Evolutionary conservation across 2,329 filamentous ascomycete species (phyloP).

Genomic region (Pseudogymnoascus sp.): DNA sequence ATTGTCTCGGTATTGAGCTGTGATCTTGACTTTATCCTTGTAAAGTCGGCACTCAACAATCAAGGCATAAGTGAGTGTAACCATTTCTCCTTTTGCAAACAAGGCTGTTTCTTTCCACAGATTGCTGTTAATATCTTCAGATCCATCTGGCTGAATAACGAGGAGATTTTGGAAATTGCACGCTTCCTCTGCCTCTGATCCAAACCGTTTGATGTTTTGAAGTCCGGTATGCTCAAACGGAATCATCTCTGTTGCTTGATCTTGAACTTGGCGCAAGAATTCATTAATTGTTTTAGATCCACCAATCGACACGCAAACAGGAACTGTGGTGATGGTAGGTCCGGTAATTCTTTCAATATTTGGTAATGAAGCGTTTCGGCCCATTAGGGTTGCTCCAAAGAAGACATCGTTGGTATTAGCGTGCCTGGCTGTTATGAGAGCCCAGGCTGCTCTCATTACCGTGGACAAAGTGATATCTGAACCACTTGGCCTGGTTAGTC

Average conservation of each 20-base stretch:
- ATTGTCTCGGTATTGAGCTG: not conserved
- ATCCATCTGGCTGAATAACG: slow-evolving; percentile 17
- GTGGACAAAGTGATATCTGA: slow-evolving; percentile 21
- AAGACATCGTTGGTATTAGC: slow-evolving; percentile 31
- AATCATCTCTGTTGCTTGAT: slow-evolving; percentile 39
- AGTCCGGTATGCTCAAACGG: slow-evolving; percentile 41
- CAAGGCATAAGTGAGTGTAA: slow-evolving; percentile 10
- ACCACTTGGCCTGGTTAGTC: not conserved
- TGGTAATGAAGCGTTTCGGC: slow-evolving; percentile 31
- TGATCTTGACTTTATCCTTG: not conserved
- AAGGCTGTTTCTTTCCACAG: not conserved
- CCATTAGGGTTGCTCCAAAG: slow-evolving; percentile 36
- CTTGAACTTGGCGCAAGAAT: slow-evolving; percentile 4
- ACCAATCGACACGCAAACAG: slow-evolving; percentile 26
- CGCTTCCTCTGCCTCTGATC: slow-evolving; percentile 12
- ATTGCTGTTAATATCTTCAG: not conserved
- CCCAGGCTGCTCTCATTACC: slow-evolving; percentile 35
- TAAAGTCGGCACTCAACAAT: not conserved
- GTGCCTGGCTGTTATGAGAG: slow-evolving; percentile 30
- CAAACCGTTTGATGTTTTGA: slow-evolving; percentile 17
- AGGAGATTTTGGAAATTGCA: slow-evolving; percentile 21
- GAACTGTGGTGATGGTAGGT: slow-evolving; percentile 37
- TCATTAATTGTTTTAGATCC: not conserved
- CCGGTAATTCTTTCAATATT: slow-evolving; percentile 36
- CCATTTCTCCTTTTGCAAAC: not conserved